Evolutionary conservation across 2,329 filamentous ascomycete species (phyloP), one percentile per base, ranked within the genome.

Genomic region (Xylariaceae sp.): DNA sequence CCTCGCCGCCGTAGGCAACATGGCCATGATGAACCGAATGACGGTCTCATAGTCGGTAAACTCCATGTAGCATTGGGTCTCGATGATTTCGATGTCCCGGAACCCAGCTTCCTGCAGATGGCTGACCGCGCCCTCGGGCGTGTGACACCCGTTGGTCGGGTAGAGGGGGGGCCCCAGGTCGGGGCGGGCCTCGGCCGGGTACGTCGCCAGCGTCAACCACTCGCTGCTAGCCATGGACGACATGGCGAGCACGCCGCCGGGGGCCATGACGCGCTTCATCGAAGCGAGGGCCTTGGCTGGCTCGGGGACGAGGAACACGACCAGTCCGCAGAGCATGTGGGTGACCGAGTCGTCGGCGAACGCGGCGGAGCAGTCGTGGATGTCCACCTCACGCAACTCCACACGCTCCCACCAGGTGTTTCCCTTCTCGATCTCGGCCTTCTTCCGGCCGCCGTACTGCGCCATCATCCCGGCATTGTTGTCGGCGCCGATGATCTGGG

Each of bases 401-500:
- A 27, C 32, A 19, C 34, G 31, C 22, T n/a, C 13, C 37, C 37
- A 43, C 25, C 22, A 31, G 5, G 27, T 18, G 17, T 34, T 35
- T 12, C 35, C 40, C 21, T 29, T 32, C 3, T 27, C 33, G 3
- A 36, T 13, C 19, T 38, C 40, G 5, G 31, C 33, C 18, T 34
- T 6, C 32, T 16, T 30, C 12, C 32, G 31, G 2, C 7, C 18
- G 13, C 10, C 24, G 23, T 38, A 43, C 27, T 36, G 38, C 13
- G 29, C 35, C 9, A 43, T 17, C 42, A 45, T 45, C 11, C 38
- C 21, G 11, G 32, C 27, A 17, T 30, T 43, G 29, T 28, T 43
- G 22, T 45, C 42, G 24, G 38, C 40, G 13, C 40, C 40, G 17
- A 39, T 34, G 11, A 41, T 14, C 22, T 31, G 27, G 19, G 32